Evolutionary conservation across 176 grass and related monocot genomes (phyloP), one percentile per base, ranked within the genome.

Genomic region (Stipa capillata): DNA sequence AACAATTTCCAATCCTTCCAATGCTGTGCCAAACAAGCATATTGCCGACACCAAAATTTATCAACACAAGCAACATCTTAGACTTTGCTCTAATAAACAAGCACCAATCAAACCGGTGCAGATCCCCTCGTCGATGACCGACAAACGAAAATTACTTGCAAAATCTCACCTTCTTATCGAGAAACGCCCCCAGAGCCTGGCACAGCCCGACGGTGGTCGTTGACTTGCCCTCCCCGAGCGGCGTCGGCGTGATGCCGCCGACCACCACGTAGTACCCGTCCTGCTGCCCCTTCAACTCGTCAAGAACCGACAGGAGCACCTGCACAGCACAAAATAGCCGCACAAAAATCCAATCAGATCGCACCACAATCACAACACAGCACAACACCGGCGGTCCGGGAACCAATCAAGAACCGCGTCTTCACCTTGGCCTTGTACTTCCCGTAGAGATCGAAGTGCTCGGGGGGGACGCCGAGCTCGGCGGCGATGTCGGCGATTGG

Each of bases 391-490:
- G 40, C 15, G 62, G 39, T 2, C n/a, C 34, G 14, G 60, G 40
- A 85, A 45, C 60, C 14, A 60, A n/a, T 1, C 42, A 76, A 23
- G 41, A 69, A 60, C 23, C 8, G 17, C 25, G 44, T 14, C 13
- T n/a, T 65, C 37, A 99, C 96, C 92, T 95, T 99, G 75, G 96
- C 92, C 84, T 99, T 99, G 92, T 95, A 95, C 65, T 93, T 99
- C 16, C 92, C 96, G 79, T 95, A 99, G 67, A 95, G 89, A 23
- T 99, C 96, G 88, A 85, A 95, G 88, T 99, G 86, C 21, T 93
- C 77, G 17, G 96, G 78, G 2, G 78, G 67, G 58, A 99, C 88
- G 34, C 89, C 89, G 55, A 99, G 88, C 81, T 82, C 89, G 1
- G 86, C 81, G 1, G 92, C 96, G 77, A 99, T 89, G 40, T 90